A percentile compares a stretch with the other conserved stretches of the same genome.
Conservation (phyloP, 768 basidiomycete species). For the Mycena crocata region DNA sequence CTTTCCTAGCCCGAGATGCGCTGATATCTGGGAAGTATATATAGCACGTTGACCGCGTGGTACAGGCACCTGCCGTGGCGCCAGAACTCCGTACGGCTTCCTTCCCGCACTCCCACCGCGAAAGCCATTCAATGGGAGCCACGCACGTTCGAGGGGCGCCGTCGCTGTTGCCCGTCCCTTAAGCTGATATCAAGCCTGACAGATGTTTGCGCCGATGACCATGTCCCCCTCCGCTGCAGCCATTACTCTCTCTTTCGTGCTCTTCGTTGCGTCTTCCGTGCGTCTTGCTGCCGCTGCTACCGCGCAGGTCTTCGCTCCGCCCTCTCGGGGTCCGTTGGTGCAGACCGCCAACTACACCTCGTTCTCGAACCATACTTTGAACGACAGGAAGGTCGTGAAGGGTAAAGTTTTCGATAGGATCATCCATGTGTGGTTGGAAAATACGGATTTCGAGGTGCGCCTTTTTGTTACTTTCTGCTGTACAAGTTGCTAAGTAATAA, state of each 20-base stretch:
- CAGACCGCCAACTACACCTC: constrained; percentile 6
- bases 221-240: no score
- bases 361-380: constrained; percentile 1
- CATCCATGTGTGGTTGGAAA: constrained; percentile 67
- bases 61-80: no score
- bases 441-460: constrained; percentile 60
- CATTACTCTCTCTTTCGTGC: background rate
- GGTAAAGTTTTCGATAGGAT: constrained; percentile 4
- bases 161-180: no score
- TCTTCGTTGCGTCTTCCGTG: background rate
- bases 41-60: no score
- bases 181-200: no score
- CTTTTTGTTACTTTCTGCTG: background rate
- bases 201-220: no score
- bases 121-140: no score
- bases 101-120: no score
- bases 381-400: background rate
- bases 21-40: no score
- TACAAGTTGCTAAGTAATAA: background rate
- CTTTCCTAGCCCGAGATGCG: no score
- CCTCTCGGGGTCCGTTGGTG: constrained; percentile 1
- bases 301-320: background rate
- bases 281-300: background rate
- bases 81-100: no score
- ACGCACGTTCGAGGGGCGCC: no score